Conservation (phyloP, 2,329 filamentous ascomycete genomes). For the Botrytis squamosa region DNA sequence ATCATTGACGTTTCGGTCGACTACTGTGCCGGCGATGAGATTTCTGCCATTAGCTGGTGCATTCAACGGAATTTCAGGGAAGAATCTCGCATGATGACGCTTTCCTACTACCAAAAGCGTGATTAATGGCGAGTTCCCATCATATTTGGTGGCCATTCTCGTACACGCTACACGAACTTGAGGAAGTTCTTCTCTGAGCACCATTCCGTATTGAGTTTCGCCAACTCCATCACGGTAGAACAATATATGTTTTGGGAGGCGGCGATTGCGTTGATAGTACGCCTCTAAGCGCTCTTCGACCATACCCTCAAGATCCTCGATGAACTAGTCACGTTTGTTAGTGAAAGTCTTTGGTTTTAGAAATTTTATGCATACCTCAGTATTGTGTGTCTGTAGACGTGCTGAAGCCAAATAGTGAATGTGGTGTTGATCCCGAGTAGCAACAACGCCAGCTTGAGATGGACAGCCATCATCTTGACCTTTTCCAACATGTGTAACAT, state of each 20-base stretch:
- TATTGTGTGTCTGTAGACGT: constrained; percentile 73
- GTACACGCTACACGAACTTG: constrained; percentile 30
- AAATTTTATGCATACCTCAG: constrained; percentile 51
- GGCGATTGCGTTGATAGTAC: constrained; percentile 42
- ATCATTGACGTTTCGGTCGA: neutral
- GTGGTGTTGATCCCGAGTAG: constrained; percentile 64
- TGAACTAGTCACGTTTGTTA: neutral
- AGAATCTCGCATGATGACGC: neutral
- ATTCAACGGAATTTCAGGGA: too few species aligned
- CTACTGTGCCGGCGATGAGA: neutral
- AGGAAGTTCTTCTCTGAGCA: constrained; percentile 36
- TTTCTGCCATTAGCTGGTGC: too few species aligned
- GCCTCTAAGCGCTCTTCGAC: constrained; percentile 21
- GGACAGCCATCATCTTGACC: constrained; percentile 55
- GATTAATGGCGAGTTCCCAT: neutral
- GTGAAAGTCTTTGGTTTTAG: too few species aligned
- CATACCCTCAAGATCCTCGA: constrained; percentile 41
- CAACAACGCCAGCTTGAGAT: constrained; percentile 76
- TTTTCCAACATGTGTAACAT: constrained; percentile 80
- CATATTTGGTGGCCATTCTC: neutral
- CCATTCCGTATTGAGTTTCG: constrained; percentile 38
- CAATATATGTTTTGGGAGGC: too few species aligned
- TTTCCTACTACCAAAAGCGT: neutral
- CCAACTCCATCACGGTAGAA: constrained; percentile 40
- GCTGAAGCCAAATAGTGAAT: constrained; percentile 73